Evolutionary conservation across 164 flowering plant species (phyloP).

Genomic region (Berberis vulgaris): DNA sequence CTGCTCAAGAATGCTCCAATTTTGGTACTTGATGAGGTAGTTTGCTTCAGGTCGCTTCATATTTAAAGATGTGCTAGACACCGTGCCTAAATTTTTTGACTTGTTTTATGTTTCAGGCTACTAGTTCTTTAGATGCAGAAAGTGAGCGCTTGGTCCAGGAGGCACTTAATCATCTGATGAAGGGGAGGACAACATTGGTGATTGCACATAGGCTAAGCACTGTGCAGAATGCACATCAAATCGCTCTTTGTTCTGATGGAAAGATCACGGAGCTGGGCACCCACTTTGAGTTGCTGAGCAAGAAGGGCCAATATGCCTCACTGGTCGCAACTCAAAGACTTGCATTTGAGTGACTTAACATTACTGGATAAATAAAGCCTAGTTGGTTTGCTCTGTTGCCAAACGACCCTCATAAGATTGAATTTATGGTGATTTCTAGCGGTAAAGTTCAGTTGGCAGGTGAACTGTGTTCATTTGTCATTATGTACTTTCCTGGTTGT

Average conservation of each 20-base stretch:
- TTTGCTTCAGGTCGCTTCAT: background rate
- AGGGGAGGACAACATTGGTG: constrained; percentile 86
- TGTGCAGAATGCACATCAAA: constrained; percentile 90
- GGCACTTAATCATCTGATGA: constrained; percentile 76
- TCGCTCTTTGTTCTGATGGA: constrained; percentile 84
- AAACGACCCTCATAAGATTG: background rate
- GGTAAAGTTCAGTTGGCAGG: too few species aligned
- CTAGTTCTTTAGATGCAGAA: constrained; percentile 87
- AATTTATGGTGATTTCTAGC: background rate
- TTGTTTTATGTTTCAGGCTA: constrained; percentile 46
- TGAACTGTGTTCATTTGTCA: too few species aligned
- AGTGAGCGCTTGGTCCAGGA: constrained; percentile 91
- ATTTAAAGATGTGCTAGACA: background rate
- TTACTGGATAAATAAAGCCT: background rate
- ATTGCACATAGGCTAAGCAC: constrained; percentile 96
- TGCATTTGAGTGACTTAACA: constrained; percentile 62
- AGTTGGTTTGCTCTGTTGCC: background rate
- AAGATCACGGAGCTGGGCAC: constrained; percentile 77
- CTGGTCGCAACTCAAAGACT: constrained; percentile 86
- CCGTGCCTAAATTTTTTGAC: background rate
- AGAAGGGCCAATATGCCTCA: constrained; percentile 78
- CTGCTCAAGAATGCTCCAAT: constrained; percentile 89
- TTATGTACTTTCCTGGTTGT: too few species aligned
- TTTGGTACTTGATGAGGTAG: constrained; percentile 88
- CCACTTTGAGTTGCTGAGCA: constrained; percentile 61